phyloP scores from a whole-genome alignment of 2,329 filamentous ascomycete species.

The Venturia nashicola region DNA sequence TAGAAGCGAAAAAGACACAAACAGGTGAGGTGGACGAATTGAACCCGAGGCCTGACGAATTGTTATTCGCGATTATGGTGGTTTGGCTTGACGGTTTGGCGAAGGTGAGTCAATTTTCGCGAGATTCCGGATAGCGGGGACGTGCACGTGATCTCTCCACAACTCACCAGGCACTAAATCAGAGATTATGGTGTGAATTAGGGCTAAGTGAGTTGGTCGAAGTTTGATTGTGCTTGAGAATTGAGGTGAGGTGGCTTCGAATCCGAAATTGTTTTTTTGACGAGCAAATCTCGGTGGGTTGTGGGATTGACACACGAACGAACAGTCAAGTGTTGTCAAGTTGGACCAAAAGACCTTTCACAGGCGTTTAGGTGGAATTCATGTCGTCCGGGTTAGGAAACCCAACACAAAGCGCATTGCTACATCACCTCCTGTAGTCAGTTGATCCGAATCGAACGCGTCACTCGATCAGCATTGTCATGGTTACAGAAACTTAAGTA shows the following conservation, averaged over 20 bases:
- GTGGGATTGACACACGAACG: not conserved
- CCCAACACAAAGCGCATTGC: not conserved
- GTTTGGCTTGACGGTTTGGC: not conserved
- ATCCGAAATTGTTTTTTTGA: not conserved
- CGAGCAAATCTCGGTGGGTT: not conserved
- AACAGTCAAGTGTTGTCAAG: not conserved
- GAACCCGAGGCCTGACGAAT: not conserved
- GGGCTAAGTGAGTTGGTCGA: not conserved
- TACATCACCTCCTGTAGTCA: too few species aligned
- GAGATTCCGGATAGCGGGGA: not conserved
- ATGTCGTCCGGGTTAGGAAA: not conserved
- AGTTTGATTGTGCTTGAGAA: not conserved
- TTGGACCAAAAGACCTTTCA: not conserved
- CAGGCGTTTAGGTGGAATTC: not conserved
- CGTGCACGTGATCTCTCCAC: not conserved
- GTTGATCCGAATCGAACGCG: too few species aligned
- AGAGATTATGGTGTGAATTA: not conserved
- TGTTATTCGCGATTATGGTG: not conserved
- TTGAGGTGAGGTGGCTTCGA: not conserved
- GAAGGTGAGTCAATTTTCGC: not conserved
- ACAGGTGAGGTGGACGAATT: not conserved
- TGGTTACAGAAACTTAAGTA: too few species aligned
- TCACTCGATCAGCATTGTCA: too few species aligned
- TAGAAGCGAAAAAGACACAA: not conserved
- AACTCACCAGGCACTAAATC: not conserved